Conservation (phyloP, 2,329 filamentous ascomycete species). For the Xylaria sp. region DNA sequence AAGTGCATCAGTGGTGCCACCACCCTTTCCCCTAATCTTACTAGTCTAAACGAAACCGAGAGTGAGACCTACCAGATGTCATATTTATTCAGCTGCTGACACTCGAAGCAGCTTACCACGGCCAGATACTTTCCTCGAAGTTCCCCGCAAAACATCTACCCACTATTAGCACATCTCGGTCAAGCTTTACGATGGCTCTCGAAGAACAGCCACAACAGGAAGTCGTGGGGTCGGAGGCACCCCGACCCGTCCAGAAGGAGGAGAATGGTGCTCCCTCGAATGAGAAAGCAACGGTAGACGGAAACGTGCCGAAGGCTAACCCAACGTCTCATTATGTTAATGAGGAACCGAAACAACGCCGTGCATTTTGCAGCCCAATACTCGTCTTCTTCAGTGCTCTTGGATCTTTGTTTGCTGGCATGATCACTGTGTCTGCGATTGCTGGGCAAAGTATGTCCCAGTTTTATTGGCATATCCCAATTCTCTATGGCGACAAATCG, state of each 20-base stretch:
- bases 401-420: conserved; percentile 10
- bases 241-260: background rate
- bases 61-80: background rate
- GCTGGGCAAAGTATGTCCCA: conserved; percentile 20
- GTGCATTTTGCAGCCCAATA: conserved; percentile 3
- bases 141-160: too few species aligned
- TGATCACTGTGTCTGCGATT: conserved; percentile 8
- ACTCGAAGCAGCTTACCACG: background rate
- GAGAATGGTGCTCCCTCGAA: background rate
- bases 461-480: conserved; percentile 20
- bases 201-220: background rate
- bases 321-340: background rate
- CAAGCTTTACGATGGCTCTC: background rate
- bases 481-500: conserved; percentile 20
- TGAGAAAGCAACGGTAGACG: background rate
- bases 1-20: too few species aligned
- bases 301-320: background rate
- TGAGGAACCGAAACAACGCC: background rate
- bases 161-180: too few species aligned
- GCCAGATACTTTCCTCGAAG: too few species aligned
- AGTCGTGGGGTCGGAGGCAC: background rate
- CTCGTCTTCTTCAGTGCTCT: conserved; percentile 6
- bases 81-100: background rate
- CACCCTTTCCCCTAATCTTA: too few species aligned
- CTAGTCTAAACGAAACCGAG: conserved; percentile 3